These are phyloP conservation scores for Liquidambar formosana DNA, from an alignment of 164 flowering plant genomes.

Conservation along the genomic window DNA sequence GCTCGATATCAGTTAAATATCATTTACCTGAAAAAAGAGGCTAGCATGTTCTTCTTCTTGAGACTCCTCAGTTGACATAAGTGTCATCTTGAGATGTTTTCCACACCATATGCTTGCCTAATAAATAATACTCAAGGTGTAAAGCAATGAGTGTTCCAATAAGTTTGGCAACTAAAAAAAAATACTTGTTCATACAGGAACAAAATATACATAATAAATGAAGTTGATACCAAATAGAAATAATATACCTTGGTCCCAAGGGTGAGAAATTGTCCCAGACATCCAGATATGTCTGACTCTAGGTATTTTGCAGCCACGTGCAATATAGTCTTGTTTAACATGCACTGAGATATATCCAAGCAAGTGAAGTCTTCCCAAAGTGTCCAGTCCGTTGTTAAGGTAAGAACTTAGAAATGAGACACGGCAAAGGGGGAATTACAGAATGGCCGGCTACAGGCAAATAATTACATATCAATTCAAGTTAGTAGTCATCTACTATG, in stretches of 20 bases:
- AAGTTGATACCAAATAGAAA: neutral
- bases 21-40: slow-evolving; percentile 65
- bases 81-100: slow-evolving; percentile 76
- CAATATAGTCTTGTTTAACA: slow-evolving; percentile 64
- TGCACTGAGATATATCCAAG: slow-evolving; percentile 69
- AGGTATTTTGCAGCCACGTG: slow-evolving; percentile 55
- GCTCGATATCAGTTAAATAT: neutral
- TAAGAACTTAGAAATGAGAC: neutral
- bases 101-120: slow-evolving; percentile 83
- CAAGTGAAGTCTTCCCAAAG: slow-evolving; percentile 88
- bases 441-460: no score
- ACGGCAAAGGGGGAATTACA: no score
- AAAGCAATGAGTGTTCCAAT: neutral
- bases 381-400: slow-evolving; percentile 54
- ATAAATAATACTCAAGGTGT: slow-evolving; percentile 6
- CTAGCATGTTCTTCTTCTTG: slow-evolving; percentile 67
- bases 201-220: neutral
- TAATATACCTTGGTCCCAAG: slow-evolving; percentile 70
- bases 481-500: no score
- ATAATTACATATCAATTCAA: no score
- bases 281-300: slow-evolving; percentile 36
- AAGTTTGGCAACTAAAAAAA: neutral
- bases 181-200: neutral
- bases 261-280: slow-evolving; percentile 41
- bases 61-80: slow-evolving; percentile 63